Evolutionary conservation across 2,329 filamentous ascomycete genomes (phyloP), one percentile per base, ranked within the genome.

Genomic region (Trichophyton verrucosum): DNA sequence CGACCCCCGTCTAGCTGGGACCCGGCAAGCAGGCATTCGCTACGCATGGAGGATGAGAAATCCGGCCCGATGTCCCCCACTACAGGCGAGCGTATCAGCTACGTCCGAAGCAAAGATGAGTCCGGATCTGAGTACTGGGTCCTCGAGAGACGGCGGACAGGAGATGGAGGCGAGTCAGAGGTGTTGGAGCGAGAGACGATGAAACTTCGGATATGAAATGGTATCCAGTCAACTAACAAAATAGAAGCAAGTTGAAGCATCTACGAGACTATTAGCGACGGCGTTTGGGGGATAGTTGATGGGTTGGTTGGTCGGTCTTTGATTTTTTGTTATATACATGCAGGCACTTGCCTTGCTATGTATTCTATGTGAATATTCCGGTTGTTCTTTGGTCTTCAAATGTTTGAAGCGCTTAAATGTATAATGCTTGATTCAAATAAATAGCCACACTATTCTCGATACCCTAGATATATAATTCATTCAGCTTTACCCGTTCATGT

Each of bases 121-220:
- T 68, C 70, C 24, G 68, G 69, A 30, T 65, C 64, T n/a, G 69
- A 71, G 9, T 67, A 69, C 33, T 74, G 72, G 72, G 67, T 74
- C 3, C 59, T 73, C 11, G 72, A 74, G 64, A 70, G 69, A 59
- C 66, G 71, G 55, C 63, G 71, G 13, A 70, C 69, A 15, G 66
- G 67, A 30, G 72, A 72, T 61, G 68, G 66, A 47, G 71, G 72
- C 27, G 70, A 70, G 62, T 61, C 67, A 36, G 71, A 73, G 66
- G 60, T 74, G 15, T 63, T 73, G 47, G 67, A 70, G 58, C 66
- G 68, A 15, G 70, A 70, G 61, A 63, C 68, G 59, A 63, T 71
- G 62, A 66, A 62, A 36, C 64, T 64, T 6, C 62, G 66, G 27
- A 71, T 71, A 57, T 71, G 60, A 69, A 53, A 4, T 38, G 9